Evolutionary conservation across 345 rosid species (phyloP).

Genomic region (Ceriops zippeliana): DNA sequence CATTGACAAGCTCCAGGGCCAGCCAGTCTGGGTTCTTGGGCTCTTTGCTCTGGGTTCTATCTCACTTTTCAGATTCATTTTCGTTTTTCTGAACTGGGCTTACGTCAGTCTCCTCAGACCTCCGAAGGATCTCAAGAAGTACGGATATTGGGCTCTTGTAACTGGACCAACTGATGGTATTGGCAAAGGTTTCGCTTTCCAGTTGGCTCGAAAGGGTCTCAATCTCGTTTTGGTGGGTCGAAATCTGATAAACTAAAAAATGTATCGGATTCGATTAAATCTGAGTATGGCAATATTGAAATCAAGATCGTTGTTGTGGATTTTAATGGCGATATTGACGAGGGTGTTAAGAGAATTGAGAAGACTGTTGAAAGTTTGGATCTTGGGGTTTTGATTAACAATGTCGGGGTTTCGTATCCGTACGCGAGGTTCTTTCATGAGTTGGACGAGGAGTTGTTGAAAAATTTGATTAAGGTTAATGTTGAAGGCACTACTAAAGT

Average conservation of each 20-base stretch:
- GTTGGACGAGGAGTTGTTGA: slow-evolving; percentile 65
- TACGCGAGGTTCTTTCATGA: slow-evolving; percentile 93
- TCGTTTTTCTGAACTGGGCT: slow-evolving; percentile 55
- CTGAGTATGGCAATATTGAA: slow-evolving; percentile 45
- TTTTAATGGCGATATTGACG: slow-evolving; percentile 78
- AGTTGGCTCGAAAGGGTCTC: slow-evolving; percentile 68
- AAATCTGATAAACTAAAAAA: slow-evolving; percentile 59
- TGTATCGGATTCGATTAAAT: slow-evolving; percentile 54
- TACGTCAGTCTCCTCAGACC: slow-evolving; percentile 85
- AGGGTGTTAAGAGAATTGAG: slow-evolving; percentile 60
- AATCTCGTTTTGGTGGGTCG: slow-evolving; percentile 83
- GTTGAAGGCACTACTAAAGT: slow-evolving; percentile 94
- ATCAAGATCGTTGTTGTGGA: slow-evolving; percentile 73
- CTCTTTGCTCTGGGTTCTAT: slow-evolving; percentile 61
- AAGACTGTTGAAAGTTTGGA: slow-evolving; percentile 70
- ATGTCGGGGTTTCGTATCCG: slow-evolving; percentile 90
- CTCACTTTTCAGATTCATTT: slow-evolving; percentile 38
- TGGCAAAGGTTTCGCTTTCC: slow-evolving; percentile 83
- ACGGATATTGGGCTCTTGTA: slow-evolving; percentile 95
- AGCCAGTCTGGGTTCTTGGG: slow-evolving; percentile 59
- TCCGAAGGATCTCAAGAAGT: slow-evolving; percentile 68
- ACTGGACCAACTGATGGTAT: slow-evolving; percentile 96
- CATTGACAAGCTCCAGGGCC: slow-evolving; percentile 44
- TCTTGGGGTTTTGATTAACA: slow-evolving; percentile 77
- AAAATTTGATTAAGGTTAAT: slow-evolving; percentile 62